Evolutionary conservation across 106 monocot genomes (phyloP).

Genomic region (Gastrodia elata): DNA sequence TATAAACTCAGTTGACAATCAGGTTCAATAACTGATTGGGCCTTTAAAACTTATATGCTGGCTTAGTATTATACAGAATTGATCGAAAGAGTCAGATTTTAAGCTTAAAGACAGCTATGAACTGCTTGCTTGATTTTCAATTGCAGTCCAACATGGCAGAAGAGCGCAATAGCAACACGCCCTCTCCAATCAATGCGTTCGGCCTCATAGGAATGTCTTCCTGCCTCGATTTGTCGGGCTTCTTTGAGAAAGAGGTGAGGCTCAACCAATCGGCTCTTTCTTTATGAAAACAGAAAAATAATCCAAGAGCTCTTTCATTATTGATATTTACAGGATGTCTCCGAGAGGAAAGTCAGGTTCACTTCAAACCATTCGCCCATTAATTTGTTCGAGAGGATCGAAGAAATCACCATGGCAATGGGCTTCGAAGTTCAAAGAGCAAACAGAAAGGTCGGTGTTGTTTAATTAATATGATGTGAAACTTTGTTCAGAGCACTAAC

Average conservation of each 20-base stretch:
- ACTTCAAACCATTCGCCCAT: constrained; percentile 60
- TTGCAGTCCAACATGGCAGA: constrained; percentile 26
- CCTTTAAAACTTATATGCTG: too few species aligned
- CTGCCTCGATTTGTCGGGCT: constrained; percentile 83
- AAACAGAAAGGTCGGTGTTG: constrained; percentile 43
- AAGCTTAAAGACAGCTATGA: too few species aligned
- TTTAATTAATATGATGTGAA: background rate
- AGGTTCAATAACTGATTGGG: too few species aligned
- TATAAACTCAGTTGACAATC: too few species aligned
- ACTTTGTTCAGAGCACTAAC: background rate
- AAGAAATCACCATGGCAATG: constrained; percentile 53
- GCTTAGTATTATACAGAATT: background rate
- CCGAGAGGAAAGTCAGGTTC: constrained; percentile 85
- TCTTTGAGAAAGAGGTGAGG: constrained; percentile 84
- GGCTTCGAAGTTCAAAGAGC: constrained; percentile 65
- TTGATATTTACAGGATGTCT: constrained; percentile 41
- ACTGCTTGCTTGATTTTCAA: background rate
- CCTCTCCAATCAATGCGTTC: constrained; percentile 72
- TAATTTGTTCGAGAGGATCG: constrained; percentile 62
- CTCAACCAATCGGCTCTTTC: background rate
- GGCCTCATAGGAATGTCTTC: constrained; percentile 93
- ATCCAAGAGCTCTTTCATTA: background rate
- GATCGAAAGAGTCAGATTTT: background rate
- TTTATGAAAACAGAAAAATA: background rate
- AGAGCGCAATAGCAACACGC: constrained; percentile 12